Conservation (phyloP, 2,329 filamentous ascomycete genomes). For the Fusarium zealandicum region DNA sequence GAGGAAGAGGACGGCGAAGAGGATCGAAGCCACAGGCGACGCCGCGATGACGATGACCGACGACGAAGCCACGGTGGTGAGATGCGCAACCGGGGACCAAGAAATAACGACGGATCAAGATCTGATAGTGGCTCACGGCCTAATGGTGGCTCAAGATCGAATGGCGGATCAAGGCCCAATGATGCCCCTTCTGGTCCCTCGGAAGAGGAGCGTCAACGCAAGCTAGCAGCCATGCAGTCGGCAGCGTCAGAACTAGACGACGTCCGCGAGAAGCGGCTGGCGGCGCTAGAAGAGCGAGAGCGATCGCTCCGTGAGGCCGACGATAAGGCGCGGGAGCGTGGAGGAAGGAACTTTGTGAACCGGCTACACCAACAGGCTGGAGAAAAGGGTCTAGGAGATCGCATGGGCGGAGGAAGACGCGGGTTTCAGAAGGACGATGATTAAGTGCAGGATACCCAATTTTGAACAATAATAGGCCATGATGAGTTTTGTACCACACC, state of each 20-base stretch:
- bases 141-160: background rate
- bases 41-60: slow-evolving; percentile 41
- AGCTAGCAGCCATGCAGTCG: slow-evolving; percentile 76
- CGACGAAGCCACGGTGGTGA: slow-evolving; percentile 33
- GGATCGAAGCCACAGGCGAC: slow-evolving; percentile 19
- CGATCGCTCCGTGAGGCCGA: slow-evolving; percentile 70
- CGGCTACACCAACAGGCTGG: slow-evolving; percentile 66
- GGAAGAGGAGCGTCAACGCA: slow-evolving; percentile 68
- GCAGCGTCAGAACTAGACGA: slow-evolving; percentile 73
- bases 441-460: slow-evolving; percentile 28
- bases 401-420: slow-evolving; percentile 58
- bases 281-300: slow-evolving; percentile 71
- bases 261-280: slow-evolving; percentile 73
- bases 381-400: slow-evolving; percentile 59
- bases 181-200: background rate
- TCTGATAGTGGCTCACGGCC: too few species aligned
- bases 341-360: slow-evolving; percentile 67
- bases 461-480: background rate
- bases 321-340: slow-evolving; percentile 67
- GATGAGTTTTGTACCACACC: background rate
- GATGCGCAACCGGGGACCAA: slow-evolving; percentile 34
- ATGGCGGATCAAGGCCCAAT: slow-evolving; percentile 26
- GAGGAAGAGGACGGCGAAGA: slow-evolving; percentile 34
- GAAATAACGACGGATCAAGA: slow-evolving; percentile 25
- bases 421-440: slow-evolving; percentile 57